Evolutionary conservation across 169 alveolate genomes (phyloP), one percentile per base, ranked within the genome.

Genomic region (Sarcocystis neurona): DNA sequence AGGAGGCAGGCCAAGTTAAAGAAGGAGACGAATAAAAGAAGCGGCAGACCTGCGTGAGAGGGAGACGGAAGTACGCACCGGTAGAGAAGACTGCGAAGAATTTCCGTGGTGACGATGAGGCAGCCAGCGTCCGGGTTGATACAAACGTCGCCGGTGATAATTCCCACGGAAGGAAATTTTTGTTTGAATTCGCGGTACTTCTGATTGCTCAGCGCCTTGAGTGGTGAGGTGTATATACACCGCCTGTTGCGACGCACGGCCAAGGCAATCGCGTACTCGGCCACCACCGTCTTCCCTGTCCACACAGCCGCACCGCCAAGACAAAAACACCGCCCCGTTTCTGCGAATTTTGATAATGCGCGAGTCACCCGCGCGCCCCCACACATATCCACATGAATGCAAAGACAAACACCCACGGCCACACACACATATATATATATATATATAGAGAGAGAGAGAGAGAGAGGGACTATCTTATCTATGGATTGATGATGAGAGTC

Each of bases 31-130:
- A 23, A 53, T 23, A 53, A 23, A 53, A 53, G 12, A 23, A 15
- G 66, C 12, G 66, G 23, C 30, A 53, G 66, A 53, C 23, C 4
- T n/a, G n/a, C n/a, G n/a, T n/a, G n/a, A n/a, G n/a, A n/a, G n/a
- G n/a, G n/a, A n/a, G n/a, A n/a, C n/a, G n/a, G n/a, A n/a, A n/a
- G n/a, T n/a, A n/a, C 82, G 30, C 30, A 20, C 93, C 68, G 8
- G 68, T 70, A 82, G 34, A 89, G 87, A 30, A 70, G 43, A 50
- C 75, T 41, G 1, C 93, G 70, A 27, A 99, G 94, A 15, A 99
- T 97, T 92, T 99, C 99, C 23, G 99, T 98, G 12, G 99, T 99
- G 97, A 98, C 97, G 41, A 99, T 98, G 85, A 99, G 94, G 77
- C 99, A 98, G 68, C 96, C 95, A 0, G 99, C 99, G 27, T 70